Percentiles rank a stretch among this genome's conserved stretches.
phyloP scores from a whole-genome alignment of 495 filamentous ascomycete genomes.

The Aspergillus baeticus region DNA sequence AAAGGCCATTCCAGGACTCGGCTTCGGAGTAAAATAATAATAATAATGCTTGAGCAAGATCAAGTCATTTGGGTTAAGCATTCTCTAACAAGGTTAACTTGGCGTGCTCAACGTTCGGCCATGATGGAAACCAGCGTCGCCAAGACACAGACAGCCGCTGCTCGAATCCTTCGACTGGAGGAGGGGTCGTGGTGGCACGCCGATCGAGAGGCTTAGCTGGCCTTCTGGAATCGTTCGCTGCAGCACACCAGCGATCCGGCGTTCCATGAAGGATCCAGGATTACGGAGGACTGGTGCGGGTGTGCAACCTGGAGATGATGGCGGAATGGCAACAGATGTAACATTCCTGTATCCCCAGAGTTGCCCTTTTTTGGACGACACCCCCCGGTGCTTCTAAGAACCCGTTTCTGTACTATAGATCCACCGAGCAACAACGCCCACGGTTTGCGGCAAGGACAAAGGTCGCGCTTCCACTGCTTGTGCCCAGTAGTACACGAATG shows the following conservation, averaged over 20 bases:
- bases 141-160: not conserved
- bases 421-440: slow-evolving; percentile 3
- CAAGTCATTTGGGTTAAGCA: too few species aligned
- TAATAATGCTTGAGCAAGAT: not conserved
- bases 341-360: not conserved
- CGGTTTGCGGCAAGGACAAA: slow-evolving; percentile 1
- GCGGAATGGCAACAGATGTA: too few species aligned
- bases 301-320: too few species aligned
- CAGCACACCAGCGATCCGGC: slow-evolving; percentile 15
- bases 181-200: slow-evolving; percentile 18
- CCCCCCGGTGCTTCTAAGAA: not conserved
- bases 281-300: too few species aligned
- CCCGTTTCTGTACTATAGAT: slow-evolving; percentile 1
- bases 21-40: too few species aligned
- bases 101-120: not conserved
- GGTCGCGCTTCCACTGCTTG: not conserved
- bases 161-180: slow-evolving; percentile 12
- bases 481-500: too few species aligned
- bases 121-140: not conserved
- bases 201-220: slow-evolving; percentile 21
- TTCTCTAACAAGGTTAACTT: too few species aligned
- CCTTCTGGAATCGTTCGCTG: slow-evolving; percentile 29
- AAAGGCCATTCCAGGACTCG: not conserved
- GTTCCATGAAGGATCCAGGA: not conserved
- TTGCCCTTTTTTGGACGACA: too few species aligned